Percentiles rank a stretch among this genome's conserved stretches.
Evolutionary conservation across 805 yeast species (phyloP).

Genomic region (Ogataea angusta): DNA sequence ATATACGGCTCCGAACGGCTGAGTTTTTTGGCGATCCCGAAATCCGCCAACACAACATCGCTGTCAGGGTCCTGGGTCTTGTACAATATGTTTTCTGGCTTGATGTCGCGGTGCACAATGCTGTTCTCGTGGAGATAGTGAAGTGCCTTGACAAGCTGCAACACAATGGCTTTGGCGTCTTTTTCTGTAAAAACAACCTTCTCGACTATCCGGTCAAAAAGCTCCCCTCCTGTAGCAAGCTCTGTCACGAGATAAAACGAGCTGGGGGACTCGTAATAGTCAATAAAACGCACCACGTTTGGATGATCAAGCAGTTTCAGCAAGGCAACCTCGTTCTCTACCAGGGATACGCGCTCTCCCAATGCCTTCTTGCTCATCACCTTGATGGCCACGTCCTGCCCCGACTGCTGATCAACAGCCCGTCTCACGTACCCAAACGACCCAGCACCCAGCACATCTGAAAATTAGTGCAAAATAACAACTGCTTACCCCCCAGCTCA

Average conservation of each 20-base stretch:
- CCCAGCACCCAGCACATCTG: constrained; percentile 80
- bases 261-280: constrained; percentile 85
- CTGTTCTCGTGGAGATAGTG: constrained; percentile 65
- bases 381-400: constrained; percentile 78
- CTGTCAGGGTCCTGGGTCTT: constrained; percentile 51
- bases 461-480: background rate
- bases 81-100: constrained; percentile 73
- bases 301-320: constrained; percentile 66
- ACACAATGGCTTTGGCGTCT: constrained; percentile 71
- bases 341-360: constrained; percentile 58
- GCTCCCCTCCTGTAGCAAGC: constrained; percentile 88
- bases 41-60: constrained; percentile 75
- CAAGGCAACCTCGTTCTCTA: constrained; percentile 71
- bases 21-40: constrained; percentile 82
- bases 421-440: constrained; percentile 83
- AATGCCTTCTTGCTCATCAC: constrained; percentile 76
- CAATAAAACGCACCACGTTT: constrained; percentile 76
- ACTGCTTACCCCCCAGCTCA: constrained; percentile 49
- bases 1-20: constrained; percentile 8
- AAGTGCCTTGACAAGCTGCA: constrained; percentile 70
- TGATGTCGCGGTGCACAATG: constrained; percentile 72
- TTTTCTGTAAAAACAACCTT: constrained; percentile 77
- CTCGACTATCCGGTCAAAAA: constrained; percentile 77
- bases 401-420: constrained; percentile 45
- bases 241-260: constrained; percentile 88